phyloP scores from a whole-genome alignment of 345 rosid species.

The Moringa oleifera region DNA sequence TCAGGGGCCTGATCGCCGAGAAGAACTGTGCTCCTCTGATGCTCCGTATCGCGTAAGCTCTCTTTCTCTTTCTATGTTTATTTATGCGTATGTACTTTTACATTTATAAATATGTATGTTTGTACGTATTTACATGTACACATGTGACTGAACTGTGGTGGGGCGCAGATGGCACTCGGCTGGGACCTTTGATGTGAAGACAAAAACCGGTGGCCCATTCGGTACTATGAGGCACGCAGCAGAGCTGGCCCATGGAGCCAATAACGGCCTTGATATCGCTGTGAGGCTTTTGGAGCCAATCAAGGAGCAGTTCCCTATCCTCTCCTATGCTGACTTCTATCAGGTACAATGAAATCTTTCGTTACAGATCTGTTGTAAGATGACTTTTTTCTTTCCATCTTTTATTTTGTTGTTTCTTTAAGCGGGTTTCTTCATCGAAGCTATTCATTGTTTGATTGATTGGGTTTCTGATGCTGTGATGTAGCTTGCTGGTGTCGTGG shows the following conservation, averaged over 20 bases:
- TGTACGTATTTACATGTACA: no score
- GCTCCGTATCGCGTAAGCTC: conserved; percentile 85
- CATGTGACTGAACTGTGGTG: conserved; percentile 1
- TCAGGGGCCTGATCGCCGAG: conserved; percentile 81
- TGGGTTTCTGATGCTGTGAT: neutral
- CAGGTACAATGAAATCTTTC: conserved; percentile 37
- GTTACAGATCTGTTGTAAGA: neutral
- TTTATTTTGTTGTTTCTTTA: neutral
- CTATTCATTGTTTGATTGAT: neutral
- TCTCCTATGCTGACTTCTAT: conserved; percentile 71
- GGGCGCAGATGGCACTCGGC: conserved; percentile 91
- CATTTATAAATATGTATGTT: no score
- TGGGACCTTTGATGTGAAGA: conserved; percentile 76
- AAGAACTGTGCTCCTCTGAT: conserved; percentile 93
- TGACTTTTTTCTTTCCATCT: no score
- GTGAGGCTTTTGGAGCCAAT: conserved; percentile 81
- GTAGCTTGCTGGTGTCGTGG: conserved; percentile 94
- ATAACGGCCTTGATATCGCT: conserved; percentile 81
- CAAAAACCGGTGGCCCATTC: conserved; percentile 89
- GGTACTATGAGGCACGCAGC: conserved; percentile 71
- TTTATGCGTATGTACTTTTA: no score
- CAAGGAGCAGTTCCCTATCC: conserved; percentile 69
- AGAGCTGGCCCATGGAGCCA: conserved; percentile 80
- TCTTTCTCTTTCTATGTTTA: neutral
- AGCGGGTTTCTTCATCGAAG: neutral